These are phyloP conservation scores for Porcisia hertigi DNA, from an alignment of 208 protist species.

Conservation along the genomic window DNA sequence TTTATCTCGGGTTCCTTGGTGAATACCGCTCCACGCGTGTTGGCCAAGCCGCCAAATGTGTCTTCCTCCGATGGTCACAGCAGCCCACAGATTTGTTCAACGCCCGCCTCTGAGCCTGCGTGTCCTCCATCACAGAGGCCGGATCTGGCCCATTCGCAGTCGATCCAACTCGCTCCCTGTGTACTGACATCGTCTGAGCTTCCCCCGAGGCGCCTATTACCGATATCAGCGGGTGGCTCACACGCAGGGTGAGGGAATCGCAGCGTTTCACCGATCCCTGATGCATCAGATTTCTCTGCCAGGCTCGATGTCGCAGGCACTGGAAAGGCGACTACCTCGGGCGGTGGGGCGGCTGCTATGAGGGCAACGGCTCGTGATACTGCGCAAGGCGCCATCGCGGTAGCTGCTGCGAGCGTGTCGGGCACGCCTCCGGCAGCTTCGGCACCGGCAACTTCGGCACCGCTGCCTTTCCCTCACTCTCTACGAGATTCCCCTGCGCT, in stretches of 20 bases:
- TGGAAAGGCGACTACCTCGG: background rate
- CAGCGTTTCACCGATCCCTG: background rate
- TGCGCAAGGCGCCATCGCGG: background rate
- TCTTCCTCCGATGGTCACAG: background rate
- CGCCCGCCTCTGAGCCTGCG: background rate
- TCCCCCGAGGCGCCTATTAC: background rate
- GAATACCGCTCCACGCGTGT: background rate
- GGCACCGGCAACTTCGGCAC: conserved; percentile 14
- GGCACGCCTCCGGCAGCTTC: background rate
- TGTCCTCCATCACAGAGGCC: background rate
- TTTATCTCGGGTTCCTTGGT: background rate
- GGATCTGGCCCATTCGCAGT: background rate
- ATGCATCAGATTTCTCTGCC: background rate
- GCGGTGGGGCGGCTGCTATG: background rate
- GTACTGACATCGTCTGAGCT: background rate
- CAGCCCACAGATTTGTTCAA: background rate
- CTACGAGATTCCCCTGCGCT: conserved; percentile 51
- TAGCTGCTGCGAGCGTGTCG: background rate
- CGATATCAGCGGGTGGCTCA: background rate
- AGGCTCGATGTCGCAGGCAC: background rate
- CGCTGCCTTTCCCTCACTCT: conserved; percentile 30
- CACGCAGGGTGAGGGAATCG: background rate
- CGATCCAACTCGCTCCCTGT: too few species aligned
- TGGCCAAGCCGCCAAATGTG: background rate
- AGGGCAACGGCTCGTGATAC: background rate